These are phyloP conservation scores for Cyathus striatus DNA, from an alignment of 768 basidiomycete genomes.

Conservation along the genomic window DNA sequence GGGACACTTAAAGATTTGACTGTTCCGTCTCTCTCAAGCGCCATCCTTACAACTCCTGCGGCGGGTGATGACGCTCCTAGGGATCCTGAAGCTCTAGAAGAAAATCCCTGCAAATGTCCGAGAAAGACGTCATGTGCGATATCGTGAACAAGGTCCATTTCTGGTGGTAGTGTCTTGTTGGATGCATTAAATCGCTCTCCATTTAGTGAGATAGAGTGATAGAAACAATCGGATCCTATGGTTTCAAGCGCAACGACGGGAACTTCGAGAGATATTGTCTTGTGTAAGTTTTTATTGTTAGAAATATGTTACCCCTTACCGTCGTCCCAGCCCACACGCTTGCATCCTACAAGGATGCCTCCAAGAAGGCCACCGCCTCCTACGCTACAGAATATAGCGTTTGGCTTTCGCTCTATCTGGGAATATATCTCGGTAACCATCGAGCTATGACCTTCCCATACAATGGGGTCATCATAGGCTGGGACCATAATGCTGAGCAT, in stretches of 20 bases:
- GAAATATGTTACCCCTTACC: slow-evolving; percentile 33
- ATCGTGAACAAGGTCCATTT: slow-evolving; percentile 36
- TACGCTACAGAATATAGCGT: slow-evolving; percentile 74
- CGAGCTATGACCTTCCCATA: slow-evolving; percentile 79
- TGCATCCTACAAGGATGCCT: slow-evolving; percentile 67
- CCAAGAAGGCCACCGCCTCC: slow-evolving; percentile 72
- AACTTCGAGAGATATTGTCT: slow-evolving; percentile 33
- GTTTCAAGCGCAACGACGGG: slow-evolving; percentile 68
- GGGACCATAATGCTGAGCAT: slow-evolving; percentile 56
- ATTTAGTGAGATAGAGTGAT: slow-evolving; percentile 64
- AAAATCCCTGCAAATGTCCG: slow-evolving; percentile 52
- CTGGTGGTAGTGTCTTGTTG: slow-evolving; percentile 29
- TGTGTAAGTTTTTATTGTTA: slow-evolving; percentile 1
- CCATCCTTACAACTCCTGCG: slow-evolving; percentile 57
- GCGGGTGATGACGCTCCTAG: slow-evolving; percentile 67
- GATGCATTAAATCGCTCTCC: slow-evolving; percentile 24
- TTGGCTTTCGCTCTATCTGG: slow-evolving; percentile 52
- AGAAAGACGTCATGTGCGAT: slow-evolving; percentile 41
- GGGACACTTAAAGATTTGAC: slow-evolving; percentile 58
- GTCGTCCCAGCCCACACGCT: slow-evolving; percentile 59
- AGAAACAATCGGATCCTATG: slow-evolving; percentile 69
- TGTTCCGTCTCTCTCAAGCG: slow-evolving; percentile 51
- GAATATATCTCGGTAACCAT: slow-evolving; percentile 59
- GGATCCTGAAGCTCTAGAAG: slow-evolving; percentile 62
- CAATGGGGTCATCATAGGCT: slow-evolving; percentile 60